Conservation (phyloP, 2,329 filamentous ascomycete genomes). For the Verticillium longisporum region DNA sequence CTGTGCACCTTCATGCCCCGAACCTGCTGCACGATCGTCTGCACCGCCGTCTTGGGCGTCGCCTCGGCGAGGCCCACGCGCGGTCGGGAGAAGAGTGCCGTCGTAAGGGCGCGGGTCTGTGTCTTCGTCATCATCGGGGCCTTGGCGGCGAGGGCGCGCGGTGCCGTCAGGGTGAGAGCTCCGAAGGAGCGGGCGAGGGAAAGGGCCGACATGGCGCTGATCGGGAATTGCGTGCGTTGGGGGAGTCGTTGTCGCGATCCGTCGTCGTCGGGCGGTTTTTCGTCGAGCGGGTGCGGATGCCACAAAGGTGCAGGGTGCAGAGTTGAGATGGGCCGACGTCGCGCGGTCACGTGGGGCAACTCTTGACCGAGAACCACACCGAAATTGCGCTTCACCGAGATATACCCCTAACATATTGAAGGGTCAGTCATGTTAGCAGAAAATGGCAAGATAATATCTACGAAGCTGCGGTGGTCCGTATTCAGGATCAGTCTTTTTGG, state of each 20-base stretch:
- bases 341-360: not conserved
- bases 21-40: conserved; percentile 43
- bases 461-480: too few relatives aligned
- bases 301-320: conserved; percentile 1
- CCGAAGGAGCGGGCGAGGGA: conserved; percentile 14
- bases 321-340: not conserved
- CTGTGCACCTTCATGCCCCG: conserved; percentile 92
- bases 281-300: not conserved
- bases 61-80: conserved; percentile 1
- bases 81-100: conserved; percentile 8
- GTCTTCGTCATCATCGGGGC: not conserved
- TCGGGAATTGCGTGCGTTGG: not conserved
- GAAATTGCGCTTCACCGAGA: not conserved
- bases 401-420: too few relatives aligned
- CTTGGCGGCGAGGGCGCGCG: conserved; percentile 4
- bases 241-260: not conserved
- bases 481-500: too few relatives aligned
- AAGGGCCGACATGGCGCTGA: conserved; percentile 4
- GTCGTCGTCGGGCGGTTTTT: not conserved
- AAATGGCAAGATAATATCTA: too few relatives aligned
- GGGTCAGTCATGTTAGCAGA: too few relatives aligned
- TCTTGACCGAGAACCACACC: not conserved
- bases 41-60: conserved; percentile 1
- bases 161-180: conserved; percentile 13
- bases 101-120: conserved; percentile 8